phyloP scores from a whole-genome alignment of 139 green algal species.

The Coccomyxa sp. region DNA sequence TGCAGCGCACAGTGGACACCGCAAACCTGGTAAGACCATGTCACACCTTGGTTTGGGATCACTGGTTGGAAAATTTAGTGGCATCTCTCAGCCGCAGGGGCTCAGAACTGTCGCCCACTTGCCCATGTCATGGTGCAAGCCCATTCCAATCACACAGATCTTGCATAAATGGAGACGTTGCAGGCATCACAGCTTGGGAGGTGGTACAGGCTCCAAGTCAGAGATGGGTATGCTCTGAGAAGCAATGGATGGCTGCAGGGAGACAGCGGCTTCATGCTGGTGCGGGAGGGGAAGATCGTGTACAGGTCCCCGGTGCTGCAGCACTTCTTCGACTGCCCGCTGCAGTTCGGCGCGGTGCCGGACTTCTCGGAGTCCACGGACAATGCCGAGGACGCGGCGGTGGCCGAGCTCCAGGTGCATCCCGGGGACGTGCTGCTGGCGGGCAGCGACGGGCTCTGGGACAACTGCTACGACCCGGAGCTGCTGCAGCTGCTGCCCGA shows the following conservation, averaged over 20 bases:
- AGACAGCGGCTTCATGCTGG: conserved; percentile 79
- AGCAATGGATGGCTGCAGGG: conserved; percentile 41
- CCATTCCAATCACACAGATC: too few species aligned
- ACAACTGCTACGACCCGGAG: conserved; percentile 52
- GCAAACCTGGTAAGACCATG: conserved; percentile 64
- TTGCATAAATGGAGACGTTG: too few species aligned
- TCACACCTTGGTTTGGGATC: too few species aligned
- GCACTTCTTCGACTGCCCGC: conserved; percentile 78
- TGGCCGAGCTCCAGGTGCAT: conserved; percentile 39
- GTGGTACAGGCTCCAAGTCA: too few species aligned
- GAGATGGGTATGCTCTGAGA: not conserved
- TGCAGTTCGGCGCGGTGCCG: conserved; percentile 63
- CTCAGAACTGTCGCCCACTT: too few species aligned
- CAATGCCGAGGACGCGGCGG: conserved; percentile 57
- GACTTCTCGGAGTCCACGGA: conserved; percentile 67
- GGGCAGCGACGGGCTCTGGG: conserved; percentile 68
- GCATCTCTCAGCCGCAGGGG: too few species aligned
- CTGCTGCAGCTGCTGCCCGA: conserved; percentile 37
- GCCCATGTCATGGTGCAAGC: too few species aligned
- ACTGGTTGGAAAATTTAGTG: too few species aligned
- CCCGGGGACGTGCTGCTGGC: conserved; percentile 60
- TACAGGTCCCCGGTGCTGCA: conserved; percentile 42
- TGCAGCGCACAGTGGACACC: conserved; percentile 27
- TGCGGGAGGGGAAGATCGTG: conserved; percentile 52
- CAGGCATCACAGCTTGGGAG: too few species aligned